Base-by-base conservation (phyloP, 495 filamentous ascomycete species). In the Copromyces sp. region DNA sequence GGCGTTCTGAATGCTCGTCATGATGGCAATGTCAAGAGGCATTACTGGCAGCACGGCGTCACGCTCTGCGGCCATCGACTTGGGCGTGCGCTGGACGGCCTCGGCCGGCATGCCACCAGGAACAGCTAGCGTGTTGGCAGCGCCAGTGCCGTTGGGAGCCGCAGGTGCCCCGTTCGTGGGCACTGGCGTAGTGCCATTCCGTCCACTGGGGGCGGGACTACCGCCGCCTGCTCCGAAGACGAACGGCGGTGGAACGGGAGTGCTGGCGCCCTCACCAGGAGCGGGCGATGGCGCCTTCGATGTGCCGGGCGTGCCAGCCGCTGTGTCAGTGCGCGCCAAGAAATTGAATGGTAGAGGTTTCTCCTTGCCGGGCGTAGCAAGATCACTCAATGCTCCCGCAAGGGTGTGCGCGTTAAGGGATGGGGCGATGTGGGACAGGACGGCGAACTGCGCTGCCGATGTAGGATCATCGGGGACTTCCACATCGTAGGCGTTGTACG, bases 401-500 rank as follows among this genome's bases (percentile, higher is more conserved):
- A 83, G 82, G 59, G 80, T 84, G 61, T 81, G 78, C 14, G 81
- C 70, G 7, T 81, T 81, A 24, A 88, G 80, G 29, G 87, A 83
- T 8, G 92, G 91, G 65, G 91, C 90, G 74, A 92, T 90, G 20
- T 87, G 84, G 7, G 86, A 86, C 24, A 94, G 81, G 32, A 98
- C 90, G 29, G 91, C 90, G 0, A 91, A 85, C 83, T 99, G 96
- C 3, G 96, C 95, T 8, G 89, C 84, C 3, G 95, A 98, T 9
- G 87, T 82, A 3, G 96, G 95, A 78, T 99, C 95, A 78, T 98
- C 97, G 1, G 93, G 90, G 9, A 90, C 86, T 24, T 93, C 92
- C 20, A 82, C 84, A 72, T 98, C 95, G 78, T 99, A 99, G 47
- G 97, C 89, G 77, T 99, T 96, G 72, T 92, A 92, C 0, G 94